Percentiles rank a stretch among this genome's conserved stretches.
These are phyloP conservation scores for Ophiostoma populinum DNA, from an alignment of 2,329 filamentous ascomycete genomes.

Conservation along the genomic window DNA sequence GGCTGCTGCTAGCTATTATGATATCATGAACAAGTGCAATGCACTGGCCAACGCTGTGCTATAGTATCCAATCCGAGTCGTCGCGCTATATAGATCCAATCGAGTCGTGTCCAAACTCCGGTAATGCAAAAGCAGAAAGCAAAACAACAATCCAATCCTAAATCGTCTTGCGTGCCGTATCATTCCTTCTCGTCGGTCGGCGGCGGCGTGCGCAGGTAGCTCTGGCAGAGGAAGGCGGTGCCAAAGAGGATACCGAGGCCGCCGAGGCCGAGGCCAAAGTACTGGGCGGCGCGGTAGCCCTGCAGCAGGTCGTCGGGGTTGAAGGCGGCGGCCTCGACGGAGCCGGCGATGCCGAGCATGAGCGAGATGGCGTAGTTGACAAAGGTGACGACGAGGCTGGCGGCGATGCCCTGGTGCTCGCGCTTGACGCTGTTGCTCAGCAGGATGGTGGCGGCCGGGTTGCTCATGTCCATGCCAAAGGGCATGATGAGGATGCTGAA, in stretches of 20 bases:
- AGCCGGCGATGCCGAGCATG: conserved; percentile 48
- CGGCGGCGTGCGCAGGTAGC: conserved; percentile 6
- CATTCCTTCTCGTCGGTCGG: background rate
- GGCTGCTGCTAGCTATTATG: no score
- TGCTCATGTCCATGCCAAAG: conserved; percentile 50
- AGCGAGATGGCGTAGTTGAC: conserved; percentile 54
- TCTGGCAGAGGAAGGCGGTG: conserved; percentile 15
- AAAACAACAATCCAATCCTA: no score
- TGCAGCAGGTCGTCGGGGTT: conserved; percentile 14
- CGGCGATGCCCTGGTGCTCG: conserved; percentile 28
- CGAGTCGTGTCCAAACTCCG: no score
- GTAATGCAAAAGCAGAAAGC: no score
- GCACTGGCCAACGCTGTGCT: no score
- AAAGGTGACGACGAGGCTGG: conserved; percentile 42
- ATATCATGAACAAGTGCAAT: no score
- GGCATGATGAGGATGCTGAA: conserved; percentile 39
- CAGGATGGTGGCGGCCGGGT: conserved; percentile 43
- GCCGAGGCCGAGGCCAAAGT: conserved; percentile 24
- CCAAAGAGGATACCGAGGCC: conserved; percentile 20
- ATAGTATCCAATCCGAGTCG: no score
- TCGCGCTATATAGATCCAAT: no score
- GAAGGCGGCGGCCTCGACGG: conserved; percentile 31
- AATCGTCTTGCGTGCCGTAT: no score
- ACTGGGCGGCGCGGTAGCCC: conserved; percentile 22
- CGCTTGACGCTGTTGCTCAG: conserved; percentile 33